A percentile compares a stretch with the other conserved stretches of the same genome.
These are phyloP conservation scores for Alloteropsis semialata DNA, from an alignment of 176 grass and related monocot genomes.

Conservation along the genomic window DNA sequence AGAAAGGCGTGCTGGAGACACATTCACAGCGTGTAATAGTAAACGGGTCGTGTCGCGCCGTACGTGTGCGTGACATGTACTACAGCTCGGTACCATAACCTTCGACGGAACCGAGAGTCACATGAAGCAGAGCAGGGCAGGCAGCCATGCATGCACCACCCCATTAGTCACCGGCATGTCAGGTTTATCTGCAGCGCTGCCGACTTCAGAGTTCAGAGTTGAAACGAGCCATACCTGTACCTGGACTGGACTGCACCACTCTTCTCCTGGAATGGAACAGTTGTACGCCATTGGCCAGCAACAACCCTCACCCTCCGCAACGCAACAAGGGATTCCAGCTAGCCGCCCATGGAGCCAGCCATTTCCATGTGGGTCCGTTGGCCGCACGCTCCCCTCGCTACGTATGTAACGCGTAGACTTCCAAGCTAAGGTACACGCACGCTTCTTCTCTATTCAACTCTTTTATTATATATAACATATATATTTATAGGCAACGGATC, in stretches of 20 bases:
- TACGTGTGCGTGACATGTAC: background rate
- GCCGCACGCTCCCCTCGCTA: background rate
- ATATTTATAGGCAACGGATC: no score
- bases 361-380: background rate
- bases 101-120: constrained; percentile 11
- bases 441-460: background rate
- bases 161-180: background rate
- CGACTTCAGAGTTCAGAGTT: constrained; percentile 40
- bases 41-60: background rate
- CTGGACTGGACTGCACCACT: background rate
- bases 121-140: background rate
- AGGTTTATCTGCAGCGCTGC: background rate
- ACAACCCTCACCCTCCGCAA: constrained; percentile 32
- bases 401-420: constrained; percentile 14
- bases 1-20: background rate
- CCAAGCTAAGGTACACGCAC: background rate
- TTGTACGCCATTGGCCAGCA: constrained; percentile 36
- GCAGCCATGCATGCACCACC: background rate
- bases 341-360: background rate
- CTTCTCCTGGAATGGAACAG: background rate
- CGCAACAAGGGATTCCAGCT: constrained; percentile 27
- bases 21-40: background rate
- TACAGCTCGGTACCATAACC: constrained; percentile 14
- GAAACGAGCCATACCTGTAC: constrained; percentile 29
- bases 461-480: no score